Evolutionary conservation across 345 rosid species (phyloP).

Genomic region (Heritiera littoralis): DNA sequence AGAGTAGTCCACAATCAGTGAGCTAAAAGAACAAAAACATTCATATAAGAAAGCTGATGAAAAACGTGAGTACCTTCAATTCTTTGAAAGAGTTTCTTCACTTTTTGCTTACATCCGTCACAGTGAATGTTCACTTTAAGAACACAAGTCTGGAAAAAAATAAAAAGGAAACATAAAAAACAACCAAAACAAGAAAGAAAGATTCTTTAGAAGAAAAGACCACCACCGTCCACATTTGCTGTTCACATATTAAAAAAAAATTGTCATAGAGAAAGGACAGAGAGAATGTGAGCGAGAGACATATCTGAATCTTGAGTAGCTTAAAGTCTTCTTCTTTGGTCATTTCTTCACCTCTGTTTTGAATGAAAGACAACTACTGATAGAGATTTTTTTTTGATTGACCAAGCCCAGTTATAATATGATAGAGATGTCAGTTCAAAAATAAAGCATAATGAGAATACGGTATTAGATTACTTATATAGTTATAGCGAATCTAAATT

Average conservation of each 20-base stretch:
- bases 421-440: too few species aligned
- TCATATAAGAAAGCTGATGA: not conserved
- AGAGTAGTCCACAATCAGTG: not conserved
- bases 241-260: not conserved
- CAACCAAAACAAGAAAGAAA: slow-evolving; percentile 1
- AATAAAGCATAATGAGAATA: too few species aligned
- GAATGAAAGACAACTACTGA: slow-evolving; percentile 17
- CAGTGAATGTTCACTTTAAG: slow-evolving; percentile 84
- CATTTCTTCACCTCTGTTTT: slow-evolving; percentile 47
- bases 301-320: slow-evolving; percentile 85
- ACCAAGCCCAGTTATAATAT: too few species aligned
- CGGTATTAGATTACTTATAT: too few species aligned
- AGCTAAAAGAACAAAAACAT: not conserved
- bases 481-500: too few species aligned
- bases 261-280: not conserved
- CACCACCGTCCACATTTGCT: slow-evolving; percentile 21
- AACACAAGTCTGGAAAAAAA: slow-evolving; percentile 48
- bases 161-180: not conserved
- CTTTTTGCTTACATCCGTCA: slow-evolving; percentile 83
- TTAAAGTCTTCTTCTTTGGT: slow-evolving; percentile 87
- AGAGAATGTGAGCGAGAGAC: slow-evolving; percentile 29
- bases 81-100: slow-evolving; percentile 76
- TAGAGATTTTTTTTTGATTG: too few species aligned
- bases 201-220: slow-evolving; percentile 17
- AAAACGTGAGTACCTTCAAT: slow-evolving; percentile 60